Percentiles rank a stretch among this genome's conserved stretches.
phyloP scores from a whole-genome alignment of 768 basidiomycete genomes.

The Termitomyces sp. region DNA sequence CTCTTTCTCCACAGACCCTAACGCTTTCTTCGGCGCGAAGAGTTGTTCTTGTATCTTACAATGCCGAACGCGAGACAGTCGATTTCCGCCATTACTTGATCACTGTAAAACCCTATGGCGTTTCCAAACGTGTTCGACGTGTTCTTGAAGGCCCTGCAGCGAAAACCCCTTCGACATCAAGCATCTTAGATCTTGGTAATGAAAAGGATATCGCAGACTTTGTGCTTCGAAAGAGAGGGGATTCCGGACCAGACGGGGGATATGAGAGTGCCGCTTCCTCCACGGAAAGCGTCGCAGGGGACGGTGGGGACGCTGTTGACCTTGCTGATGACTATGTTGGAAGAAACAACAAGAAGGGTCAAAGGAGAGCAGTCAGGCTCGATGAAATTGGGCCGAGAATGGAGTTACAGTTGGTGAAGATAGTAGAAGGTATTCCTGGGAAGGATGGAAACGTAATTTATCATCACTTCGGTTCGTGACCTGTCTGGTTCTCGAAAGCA shows the following conservation, averaged over 20 bases:
- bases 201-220: slow-evolving; percentile 97
- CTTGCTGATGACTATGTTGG: slow-evolving; percentile 94
- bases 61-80: slow-evolving; percentile 76
- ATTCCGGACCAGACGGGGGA: slow-evolving; percentile 57
- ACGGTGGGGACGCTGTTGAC: slow-evolving; percentile 77
- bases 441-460: slow-evolving; percentile 91
- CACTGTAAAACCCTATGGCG: slow-evolving; percentile 90
- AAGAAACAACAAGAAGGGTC: slow-evolving; percentile 87
- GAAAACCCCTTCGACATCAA: slow-evolving; percentile 26
- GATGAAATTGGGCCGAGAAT: slow-evolving; percentile 95
- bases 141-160: slow-evolving; percentile 61
- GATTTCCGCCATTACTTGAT: slow-evolving; percentile 95
- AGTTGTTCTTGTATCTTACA: slow-evolving; percentile 91
- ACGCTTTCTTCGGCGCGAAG: slow-evolving; percentile 86
- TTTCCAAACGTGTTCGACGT: slow-evolving; percentile 85
- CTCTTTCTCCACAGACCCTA: slow-evolving; percentile 77
- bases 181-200: slow-evolving; percentile 73
- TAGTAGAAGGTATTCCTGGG: slow-evolving; percentile 89
- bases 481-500: slow-evolving; percentile 1
- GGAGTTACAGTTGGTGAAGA: slow-evolving; percentile 90
- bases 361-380: slow-evolving; percentile 83
- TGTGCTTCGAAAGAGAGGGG: slow-evolving; percentile 66
- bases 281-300: slow-evolving; percentile 76
- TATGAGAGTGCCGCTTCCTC: slow-evolving; percentile 82
- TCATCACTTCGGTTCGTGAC: slow-evolving; percentile 81